Evolutionary conservation across 176 grass and related monocot species (phyloP).

Genomic region (Carex myosuroides): DNA sequence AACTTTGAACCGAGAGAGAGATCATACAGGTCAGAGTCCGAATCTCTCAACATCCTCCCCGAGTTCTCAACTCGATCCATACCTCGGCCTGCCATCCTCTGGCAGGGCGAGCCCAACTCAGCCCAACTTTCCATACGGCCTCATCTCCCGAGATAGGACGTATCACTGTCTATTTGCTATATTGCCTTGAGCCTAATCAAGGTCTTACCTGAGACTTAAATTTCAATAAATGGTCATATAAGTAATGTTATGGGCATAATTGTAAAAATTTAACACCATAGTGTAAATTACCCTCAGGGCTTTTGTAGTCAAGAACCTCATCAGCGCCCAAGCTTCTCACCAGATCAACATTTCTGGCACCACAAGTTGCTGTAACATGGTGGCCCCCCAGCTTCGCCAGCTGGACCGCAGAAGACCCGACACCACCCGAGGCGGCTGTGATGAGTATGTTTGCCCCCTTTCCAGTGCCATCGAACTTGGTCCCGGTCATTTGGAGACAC

Average conservation of each 20-base stretch:
- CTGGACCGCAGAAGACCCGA: slow-evolving; percentile 21
- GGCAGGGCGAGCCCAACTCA: no score
- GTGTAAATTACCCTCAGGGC: slow-evolving; percentile 11
- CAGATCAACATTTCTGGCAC: slow-evolving; percentile 25
- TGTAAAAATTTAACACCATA: background rate
- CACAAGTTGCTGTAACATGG: slow-evolving; percentile 32
- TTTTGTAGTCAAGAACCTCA: slow-evolving; percentile 26
- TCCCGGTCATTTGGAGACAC: no score
- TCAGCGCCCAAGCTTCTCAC: slow-evolving; percentile 22
- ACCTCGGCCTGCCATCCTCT: no score
- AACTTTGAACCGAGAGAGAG: no score
- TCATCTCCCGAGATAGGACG: no score
- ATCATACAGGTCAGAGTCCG: no score
- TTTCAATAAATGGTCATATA: background rate
- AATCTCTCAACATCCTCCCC: no score
- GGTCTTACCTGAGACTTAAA: background rate
- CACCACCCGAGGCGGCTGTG: slow-evolving; percentile 18
- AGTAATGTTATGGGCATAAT: background rate
- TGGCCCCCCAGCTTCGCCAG: slow-evolving; percentile 13
- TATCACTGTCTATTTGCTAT: background rate
- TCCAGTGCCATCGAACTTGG: slow-evolving; percentile 51
- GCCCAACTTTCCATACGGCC: no score
- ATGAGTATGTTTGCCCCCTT: slow-evolving; percentile 20
- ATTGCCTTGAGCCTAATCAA: background rate
- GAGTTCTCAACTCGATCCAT: no score